Percentiles rank a stretch among this genome's conserved stretches.
phyloP scores from a whole-genome alignment of 73 alveolate species.

The Durusdinium trenchii region DNA sequence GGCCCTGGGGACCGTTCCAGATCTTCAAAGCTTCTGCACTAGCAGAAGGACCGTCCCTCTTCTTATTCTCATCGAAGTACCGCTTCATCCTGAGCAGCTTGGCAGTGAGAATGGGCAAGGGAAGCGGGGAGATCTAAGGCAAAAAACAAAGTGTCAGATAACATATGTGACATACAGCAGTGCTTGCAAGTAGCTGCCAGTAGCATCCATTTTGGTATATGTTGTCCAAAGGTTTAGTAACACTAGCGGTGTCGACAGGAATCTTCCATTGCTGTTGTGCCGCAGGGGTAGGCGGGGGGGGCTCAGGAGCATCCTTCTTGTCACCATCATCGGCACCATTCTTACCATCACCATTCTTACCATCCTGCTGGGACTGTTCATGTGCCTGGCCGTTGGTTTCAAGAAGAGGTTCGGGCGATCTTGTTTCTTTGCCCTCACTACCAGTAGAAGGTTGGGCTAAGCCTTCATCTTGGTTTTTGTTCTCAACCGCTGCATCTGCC shows the following conservation, averaged over 20 bases:
- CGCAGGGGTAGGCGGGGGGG: too few relatives aligned
- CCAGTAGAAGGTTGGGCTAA: too few relatives aligned
- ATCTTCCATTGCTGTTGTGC: neutral
- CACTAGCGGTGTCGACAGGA: neutral
- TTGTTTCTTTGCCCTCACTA: too few relatives aligned
- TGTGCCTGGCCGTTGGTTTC: too few relatives aligned
- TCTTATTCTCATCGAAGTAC: neutral
- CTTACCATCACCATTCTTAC: neutral
- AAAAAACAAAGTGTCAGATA: neutral
- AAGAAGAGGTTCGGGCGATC: too few relatives aligned
- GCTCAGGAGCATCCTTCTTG: neutral
- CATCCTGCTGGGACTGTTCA: neutral
- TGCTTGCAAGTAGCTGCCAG: slow-evolving; percentile 19
- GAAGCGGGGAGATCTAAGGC: neutral
- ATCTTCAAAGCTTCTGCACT: slow-evolving; percentile 33
- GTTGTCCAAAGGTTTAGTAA: neutral
- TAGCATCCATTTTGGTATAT: neutral
- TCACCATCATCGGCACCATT: too few relatives aligned
- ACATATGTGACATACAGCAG: neutral
- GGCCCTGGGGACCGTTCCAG: slow-evolving; percentile 12
- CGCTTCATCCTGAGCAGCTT: slow-evolving; percentile 50
- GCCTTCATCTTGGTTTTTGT: too few relatives aligned
- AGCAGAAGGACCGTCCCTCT: neutral
- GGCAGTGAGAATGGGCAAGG: neutral
- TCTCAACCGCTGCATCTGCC: too few relatives aligned